Evolutionary conservation across 148 eudicot genomes (phyloP), one percentile per base, ranked within the genome.

Genomic region (Rhododendron henanense): DNA sequence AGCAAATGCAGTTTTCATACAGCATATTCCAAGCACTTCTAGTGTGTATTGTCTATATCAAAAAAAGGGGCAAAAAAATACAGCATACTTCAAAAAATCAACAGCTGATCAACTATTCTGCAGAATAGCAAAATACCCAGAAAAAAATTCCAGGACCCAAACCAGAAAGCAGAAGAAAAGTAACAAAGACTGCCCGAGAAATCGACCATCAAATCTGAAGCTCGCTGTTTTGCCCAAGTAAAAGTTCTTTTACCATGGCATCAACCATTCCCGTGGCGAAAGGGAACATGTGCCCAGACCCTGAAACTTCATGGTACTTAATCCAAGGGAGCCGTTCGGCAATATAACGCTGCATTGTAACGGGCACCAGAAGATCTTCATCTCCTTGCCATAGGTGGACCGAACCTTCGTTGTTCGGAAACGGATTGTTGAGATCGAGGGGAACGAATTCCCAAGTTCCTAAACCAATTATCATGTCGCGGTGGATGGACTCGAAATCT

Each of bases 331-430:
- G 92, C 48, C 50, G 85, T 69, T 92, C 85, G 61, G 88, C 93
- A 35, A 94, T 94, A 87, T 88, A 91, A 35, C 93, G 91, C 81
- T 96, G 95, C 78, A 93, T 81, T 11, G 81, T 69, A 25, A 83
- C 93, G 7, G 94, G 94, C 35, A 91, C 92, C 5, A 94, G 78
- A 10, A 13, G 31, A 61, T 96, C 98, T 67, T 96, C 96, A 53
- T 94, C 94, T 39, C 98, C 98, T 28, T 93, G 96, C 98, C 98
- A 96, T 23, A 96, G 57, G 85, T 93, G 94, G 84, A 96, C 96
- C 0, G 90, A 88, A 33, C 92, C 96, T 83, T 92, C 93, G n/a
- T 87, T 80, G 75, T 92, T 87, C 4, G 90, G 90, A 76, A 93
- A 96, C 37, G 94, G 95, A 69, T 91, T 89, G 28, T 87, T 76